Evolutionary conservation across 140 eudicot species (phyloP).

Genomic region (Cichorium intybus): DNA sequence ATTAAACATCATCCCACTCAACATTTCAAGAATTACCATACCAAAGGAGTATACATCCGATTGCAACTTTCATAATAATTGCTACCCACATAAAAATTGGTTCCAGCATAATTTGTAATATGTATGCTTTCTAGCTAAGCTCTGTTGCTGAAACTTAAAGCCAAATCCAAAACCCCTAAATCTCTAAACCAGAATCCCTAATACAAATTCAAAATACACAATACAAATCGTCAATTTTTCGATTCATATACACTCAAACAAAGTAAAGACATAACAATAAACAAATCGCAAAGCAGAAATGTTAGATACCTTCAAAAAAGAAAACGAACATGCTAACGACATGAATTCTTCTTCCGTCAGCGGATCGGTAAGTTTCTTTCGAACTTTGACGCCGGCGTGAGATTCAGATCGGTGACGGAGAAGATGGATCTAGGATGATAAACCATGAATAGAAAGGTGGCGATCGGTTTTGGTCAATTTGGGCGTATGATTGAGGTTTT

Average conservation of each 20-base stretch:
- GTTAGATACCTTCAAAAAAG: conserved; percentile 33
- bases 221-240: not conserved
- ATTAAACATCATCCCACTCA: too few species aligned
- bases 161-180: too few species aligned
- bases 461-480: conserved; percentile 75
- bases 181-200: too few species aligned
- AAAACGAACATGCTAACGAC: conserved; percentile 39
- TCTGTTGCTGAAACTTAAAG: too few species aligned
- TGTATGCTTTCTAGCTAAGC: too few species aligned
- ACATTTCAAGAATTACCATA: too few species aligned
- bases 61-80: too few species aligned
- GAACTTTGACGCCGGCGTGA: conserved; percentile 37
- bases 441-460: conserved; percentile 62
- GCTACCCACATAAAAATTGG: too few species aligned
- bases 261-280: not conserved
- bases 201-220: not conserved
- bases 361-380: conserved; percentile 33
- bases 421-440: conserved; percentile 71
- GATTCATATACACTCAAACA: not conserved
- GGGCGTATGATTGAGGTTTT: too few species aligned
- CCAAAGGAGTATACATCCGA: too few species aligned
- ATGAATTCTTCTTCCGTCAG: conserved; percentile 37
- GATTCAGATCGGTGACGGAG: conserved; percentile 29
- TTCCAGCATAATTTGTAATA: too few species aligned
- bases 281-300: not conserved